Percentiles rank a stretch among this genome's conserved stretches.
Conservation (phyloP, 2,329 filamentous ascomycete species). For the Fusarium metavorans region DNA sequence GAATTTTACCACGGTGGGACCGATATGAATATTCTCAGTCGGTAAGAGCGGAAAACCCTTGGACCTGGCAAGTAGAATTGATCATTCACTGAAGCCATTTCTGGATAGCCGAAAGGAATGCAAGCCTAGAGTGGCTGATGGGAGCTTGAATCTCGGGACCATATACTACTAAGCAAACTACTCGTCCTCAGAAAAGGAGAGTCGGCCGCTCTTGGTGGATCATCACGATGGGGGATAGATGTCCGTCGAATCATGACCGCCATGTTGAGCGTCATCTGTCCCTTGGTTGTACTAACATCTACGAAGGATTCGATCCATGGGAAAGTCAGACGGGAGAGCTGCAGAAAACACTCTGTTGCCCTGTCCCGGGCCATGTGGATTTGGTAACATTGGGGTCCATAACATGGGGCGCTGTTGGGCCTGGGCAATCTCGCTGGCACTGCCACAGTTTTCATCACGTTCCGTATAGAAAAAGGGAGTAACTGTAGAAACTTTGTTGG, state of each 20-base stretch:
- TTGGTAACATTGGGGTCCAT: slow-evolving; percentile 44
- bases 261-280: slow-evolving; percentile 58
- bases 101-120: slow-evolving; percentile 46
- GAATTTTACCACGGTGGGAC: too few species aligned
- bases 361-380: slow-evolving; percentile 48
- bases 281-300: slow-evolving; percentile 41
- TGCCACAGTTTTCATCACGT: slow-evolving; percentile 38
- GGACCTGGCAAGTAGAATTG: slow-evolving; percentile 47
- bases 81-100: slow-evolving; percentile 50
- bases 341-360: slow-evolving; percentile 54
- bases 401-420: neutral
- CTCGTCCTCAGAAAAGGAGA: slow-evolving; percentile 41
- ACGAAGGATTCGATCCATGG: slow-evolving; percentile 54
- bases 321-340: slow-evolving; percentile 51
- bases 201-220: slow-evolving; percentile 40
- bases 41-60: slow-evolving; percentile 46
- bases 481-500: neutral
- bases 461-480: slow-evolving; percentile 41
- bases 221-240: slow-evolving; percentile 39
- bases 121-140: slow-evolving; percentile 34
- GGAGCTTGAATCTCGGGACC: slow-evolving; percentile 8
- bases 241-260: slow-evolving; percentile 50
- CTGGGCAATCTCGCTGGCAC: slow-evolving; percentile 21
- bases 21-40: slow-evolving; percentile 50
- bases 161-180: slow-evolving; percentile 46